Conservation (phyloP, 1,139 yeast genomes). For the Suhomyces kunorum region DNA sequence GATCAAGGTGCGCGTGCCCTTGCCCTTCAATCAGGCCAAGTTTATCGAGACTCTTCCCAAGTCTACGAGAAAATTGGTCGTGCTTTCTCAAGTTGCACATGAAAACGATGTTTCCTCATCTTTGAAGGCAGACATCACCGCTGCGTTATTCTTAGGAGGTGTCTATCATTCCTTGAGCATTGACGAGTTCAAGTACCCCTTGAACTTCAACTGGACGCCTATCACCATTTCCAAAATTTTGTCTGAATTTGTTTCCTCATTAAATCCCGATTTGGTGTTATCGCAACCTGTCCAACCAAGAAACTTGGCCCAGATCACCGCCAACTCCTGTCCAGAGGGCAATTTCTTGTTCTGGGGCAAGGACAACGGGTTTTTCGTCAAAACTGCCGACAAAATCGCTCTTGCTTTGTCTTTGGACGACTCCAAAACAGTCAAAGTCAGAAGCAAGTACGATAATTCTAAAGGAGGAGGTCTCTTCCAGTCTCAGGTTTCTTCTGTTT, state of each 20-base stretch:
- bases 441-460: conserved; percentile 71
- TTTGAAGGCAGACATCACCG: conserved; percentile 70
- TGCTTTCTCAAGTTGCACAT: conserved; percentile 56
- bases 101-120: conserved; percentile 34
- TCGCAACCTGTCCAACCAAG: conserved; percentile 6
- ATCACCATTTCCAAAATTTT: conserved; percentile 53
- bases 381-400: conserved; percentile 66
- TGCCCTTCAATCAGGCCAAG: conserved; percentile 67
- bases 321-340: conserved; percentile 48
- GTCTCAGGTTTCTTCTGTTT: conserved; percentile 61
- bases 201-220: conserved; percentile 59
- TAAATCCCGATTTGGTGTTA: conserved; percentile 32
- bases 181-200: conserved; percentile 53
- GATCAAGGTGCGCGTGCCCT: conserved; percentile 72
- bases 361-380: conserved; percentile 57
- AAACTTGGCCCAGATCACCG: conserved; percentile 23
- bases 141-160: conserved; percentile 63
- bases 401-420: conserved; percentile 72
- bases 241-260: conserved; percentile 40
- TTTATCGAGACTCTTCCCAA: conserved; percentile 62
- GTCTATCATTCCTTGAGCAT: conserved; percentile 41
- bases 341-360: conserved; percentile 67
- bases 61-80: conserved; percentile 59
- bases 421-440: conserved; percentile 51
- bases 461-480: conserved; percentile 84